Percentiles rank a stretch among this genome's conserved stretches.
phyloP scores from a whole-genome alignment of 495 filamentous ascomycete species.

The Penicillium taxi region DNA sequence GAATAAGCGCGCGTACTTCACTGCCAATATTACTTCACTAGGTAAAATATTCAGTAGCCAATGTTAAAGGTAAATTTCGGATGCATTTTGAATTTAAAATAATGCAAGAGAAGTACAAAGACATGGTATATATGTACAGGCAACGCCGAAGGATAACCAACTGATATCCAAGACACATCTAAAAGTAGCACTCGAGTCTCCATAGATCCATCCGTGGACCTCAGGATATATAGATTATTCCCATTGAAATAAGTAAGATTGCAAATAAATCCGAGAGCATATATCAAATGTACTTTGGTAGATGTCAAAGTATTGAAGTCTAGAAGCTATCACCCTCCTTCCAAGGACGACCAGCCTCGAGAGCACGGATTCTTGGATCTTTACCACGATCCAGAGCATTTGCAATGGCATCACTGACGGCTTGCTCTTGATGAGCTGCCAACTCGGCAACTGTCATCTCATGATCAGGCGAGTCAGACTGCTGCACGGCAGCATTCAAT shows the following conservation, averaged over 20 bases:
- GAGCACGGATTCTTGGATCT: slow-evolving; percentile 43
- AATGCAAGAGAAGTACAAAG: too few species aligned
- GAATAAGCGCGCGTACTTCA: too few species aligned
- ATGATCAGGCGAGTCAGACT: slow-evolving; percentile 32
- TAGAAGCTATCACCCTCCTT: slow-evolving; percentile 47
- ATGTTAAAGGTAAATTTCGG: too few species aligned
- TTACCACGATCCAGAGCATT: slow-evolving; percentile 45
- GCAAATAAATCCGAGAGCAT: neutral
- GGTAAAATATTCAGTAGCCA: too few species aligned
- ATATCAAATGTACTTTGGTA: neutral
- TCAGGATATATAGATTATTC: neutral
- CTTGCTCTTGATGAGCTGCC: slow-evolving; percentile 23
- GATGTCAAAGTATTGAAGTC: neutral
- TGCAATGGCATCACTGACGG: slow-evolving; percentile 26
- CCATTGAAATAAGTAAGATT: neutral
- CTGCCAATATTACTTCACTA: too few species aligned
- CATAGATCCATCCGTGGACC: neutral
- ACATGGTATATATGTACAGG: slow-evolving; percentile 1
- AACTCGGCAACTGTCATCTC: slow-evolving; percentile 21
- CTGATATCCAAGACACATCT: neutral
- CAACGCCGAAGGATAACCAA: too few species aligned
- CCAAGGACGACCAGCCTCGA: slow-evolving; percentile 45
- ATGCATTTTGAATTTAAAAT: neutral
- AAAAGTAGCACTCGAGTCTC: neutral
- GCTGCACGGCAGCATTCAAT: slow-evolving; percentile 21